Percentiles rank a stretch among this genome's conserved stretches.
phyloP scores from a whole-genome alignment of 2,329 filamentous ascomycete genomes.

The Curvularia sp. region DNA sequence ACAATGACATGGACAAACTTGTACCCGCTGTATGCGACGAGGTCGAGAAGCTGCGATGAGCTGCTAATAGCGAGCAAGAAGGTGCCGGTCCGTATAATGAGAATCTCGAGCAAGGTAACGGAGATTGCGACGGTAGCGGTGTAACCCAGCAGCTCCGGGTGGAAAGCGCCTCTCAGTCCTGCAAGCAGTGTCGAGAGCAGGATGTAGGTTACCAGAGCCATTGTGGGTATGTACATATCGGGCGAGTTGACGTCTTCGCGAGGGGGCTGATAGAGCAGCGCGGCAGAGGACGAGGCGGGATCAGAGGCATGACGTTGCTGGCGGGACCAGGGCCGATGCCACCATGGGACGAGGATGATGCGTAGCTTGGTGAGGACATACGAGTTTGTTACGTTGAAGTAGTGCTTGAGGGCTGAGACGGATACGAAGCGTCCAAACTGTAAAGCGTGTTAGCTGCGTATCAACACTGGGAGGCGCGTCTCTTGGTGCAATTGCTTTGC shows the following conservation, averaged over 20 bases:
- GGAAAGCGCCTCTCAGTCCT: constrained; percentile 87
- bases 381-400: constrained; percentile 98
- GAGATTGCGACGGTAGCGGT: constrained; percentile 85
- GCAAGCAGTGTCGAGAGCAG: constrained; percentile 90
- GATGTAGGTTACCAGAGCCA: constrained; percentile 98
- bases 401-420: constrained; percentile 92
- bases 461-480: background rate
- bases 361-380: constrained; percentile 94
- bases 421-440: constrained; percentile 86
- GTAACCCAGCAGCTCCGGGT: constrained; percentile 89
- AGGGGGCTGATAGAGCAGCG: constrained; percentile 75
- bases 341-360: constrained; percentile 95
- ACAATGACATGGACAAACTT: constrained; percentile 98
- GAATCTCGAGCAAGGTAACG: constrained; percentile 85
- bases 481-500: background rate
- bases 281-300: constrained; percentile 17
- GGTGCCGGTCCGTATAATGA: constrained; percentile 89
- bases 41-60: constrained; percentile 88
- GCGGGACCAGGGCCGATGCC: constrained; percentile 96
- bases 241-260: constrained; percentile 96
- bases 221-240: constrained; percentile 98
- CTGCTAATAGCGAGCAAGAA: constrained; percentile 94
- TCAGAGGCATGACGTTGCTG: constrained; percentile 71
- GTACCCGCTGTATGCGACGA: constrained; percentile 96
- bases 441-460: constrained; percentile 4